Conservation (phyloP, 768 basidiomycete genomes). For the Calocybe gangraenosa region DNA sequence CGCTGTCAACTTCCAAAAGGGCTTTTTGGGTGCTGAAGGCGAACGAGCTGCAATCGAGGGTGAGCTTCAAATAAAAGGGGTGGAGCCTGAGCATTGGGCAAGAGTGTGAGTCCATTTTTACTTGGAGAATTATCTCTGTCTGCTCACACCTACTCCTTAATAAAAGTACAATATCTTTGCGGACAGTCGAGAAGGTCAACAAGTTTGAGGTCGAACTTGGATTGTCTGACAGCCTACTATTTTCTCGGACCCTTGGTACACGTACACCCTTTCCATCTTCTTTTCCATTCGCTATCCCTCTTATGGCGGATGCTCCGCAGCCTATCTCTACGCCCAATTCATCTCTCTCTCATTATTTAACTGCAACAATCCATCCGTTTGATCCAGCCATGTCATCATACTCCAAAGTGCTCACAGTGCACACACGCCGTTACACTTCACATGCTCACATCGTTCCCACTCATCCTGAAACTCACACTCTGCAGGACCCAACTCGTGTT, state of each 20-base stretch:
- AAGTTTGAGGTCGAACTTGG: constrained; percentile 65
- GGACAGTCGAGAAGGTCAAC: constrained; percentile 62
- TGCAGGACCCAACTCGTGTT: constrained; percentile 63
- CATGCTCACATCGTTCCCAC: constrained; percentile 52
- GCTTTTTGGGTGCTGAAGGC: constrained; percentile 78
- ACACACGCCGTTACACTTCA: constrained; percentile 71
- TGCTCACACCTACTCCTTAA: too few species aligned
- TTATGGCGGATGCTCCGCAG: constrained; percentile 77
- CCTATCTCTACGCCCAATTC: constrained; percentile 76
- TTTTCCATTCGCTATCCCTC: constrained; percentile 78
- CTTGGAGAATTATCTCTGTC: constrained; percentile 1
- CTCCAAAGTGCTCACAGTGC: constrained; percentile 58
- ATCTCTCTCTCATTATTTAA: constrained; percentile 64
- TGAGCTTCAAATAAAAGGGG: constrained; percentile 80
- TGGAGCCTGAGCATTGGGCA: constrained; percentile 51
- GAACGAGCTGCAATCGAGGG: constrained; percentile 84
- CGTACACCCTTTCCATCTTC: constrained; percentile 47
- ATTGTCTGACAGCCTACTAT: constrained; percentile 52
- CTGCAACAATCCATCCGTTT: constrained; percentile 57
- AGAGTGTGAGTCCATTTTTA: constrained; percentile 57
- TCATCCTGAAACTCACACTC: constrained; percentile 53
- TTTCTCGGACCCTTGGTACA: constrained; percentile 35
- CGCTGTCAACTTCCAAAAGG: constrained; percentile 78
- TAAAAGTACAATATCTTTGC: constrained; percentile 64
- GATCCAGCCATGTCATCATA: constrained; percentile 34